Evolutionary conservation across 225 moss, liverwort and hornwort genomes (phyloP), one percentile per base, ranked within the genome.

Genomic region (Asterella californica): DNA sequence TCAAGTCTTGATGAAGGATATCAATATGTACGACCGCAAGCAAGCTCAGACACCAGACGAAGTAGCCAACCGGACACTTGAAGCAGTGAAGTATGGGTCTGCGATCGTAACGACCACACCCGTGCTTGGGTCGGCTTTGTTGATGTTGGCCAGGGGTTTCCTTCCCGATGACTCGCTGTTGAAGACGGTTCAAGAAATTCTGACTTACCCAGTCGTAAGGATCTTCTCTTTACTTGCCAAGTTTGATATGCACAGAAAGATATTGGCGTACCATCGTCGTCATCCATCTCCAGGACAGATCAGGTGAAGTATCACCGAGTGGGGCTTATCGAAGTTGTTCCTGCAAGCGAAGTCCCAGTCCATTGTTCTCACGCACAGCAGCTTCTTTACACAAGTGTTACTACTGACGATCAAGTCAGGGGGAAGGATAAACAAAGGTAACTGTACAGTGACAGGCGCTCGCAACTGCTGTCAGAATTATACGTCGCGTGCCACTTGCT

Each of bases 71-170:
- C 79, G 82, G 30, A 83, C 84, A 52, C 22, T 92, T 19, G 75
- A 82, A 49, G 93, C 91, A 19, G 83, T 92, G 8, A 91, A 92
- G 81, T 84, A 82, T 60, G 97, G 97, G 34, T 84, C 88, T 15
- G 85, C 93, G 73, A 81, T 93, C 72, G 85, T 90, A 19, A 93
- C 94, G 27, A 92, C 91, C 48, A 93, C 93, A 34, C 84, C 92
- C 19, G 86, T 86, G 67, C 76, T 97, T 42, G 97, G 97, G 70
- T 83, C 89, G 8, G 66, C 91, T 24, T 80, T 93, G 32, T 83
- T 91, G 50, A 45, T 90, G 76, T 85, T 97, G 46, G 86, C 90
- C 53, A 88, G 97, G 6, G 97, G 97, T 30, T 89, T 88, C 79
- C 85, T 91, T 45, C 94, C 97, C 15, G 90, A 89, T 37, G 94